These are phyloP conservation scores for Lathyrus sativus DNA, from an alignment of 306 rosid species.

Conservation along the genomic window DNA sequence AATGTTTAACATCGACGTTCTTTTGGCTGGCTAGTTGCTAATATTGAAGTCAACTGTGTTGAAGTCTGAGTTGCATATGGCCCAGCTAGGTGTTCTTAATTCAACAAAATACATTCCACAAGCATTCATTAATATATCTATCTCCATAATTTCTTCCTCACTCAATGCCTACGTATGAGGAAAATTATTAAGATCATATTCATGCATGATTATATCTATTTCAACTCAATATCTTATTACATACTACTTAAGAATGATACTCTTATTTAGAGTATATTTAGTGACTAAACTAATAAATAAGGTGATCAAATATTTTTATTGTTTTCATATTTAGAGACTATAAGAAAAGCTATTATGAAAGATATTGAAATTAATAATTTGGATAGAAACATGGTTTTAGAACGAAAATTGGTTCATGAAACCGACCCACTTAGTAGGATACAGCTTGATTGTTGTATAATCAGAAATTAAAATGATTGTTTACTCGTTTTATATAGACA, in stretches of 20 bases:
- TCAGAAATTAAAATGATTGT: neutral
- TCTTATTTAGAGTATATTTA: neutral
- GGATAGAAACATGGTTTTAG: too few species aligned
- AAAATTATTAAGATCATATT: neutral
- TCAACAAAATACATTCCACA: neutral
- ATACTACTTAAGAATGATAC: neutral
- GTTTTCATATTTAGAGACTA: too few species aligned
- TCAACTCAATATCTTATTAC: neutral
- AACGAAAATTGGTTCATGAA: too few species aligned
- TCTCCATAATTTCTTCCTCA: constrained; percentile 3
- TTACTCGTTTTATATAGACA: neutral
- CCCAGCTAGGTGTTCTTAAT: neutral
- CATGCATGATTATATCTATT: neutral
- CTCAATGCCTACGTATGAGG: neutral
- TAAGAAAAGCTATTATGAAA: too few species aligned
- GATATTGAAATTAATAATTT: too few species aligned
- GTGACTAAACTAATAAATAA: too few species aligned
- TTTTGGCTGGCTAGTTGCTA: neutral
- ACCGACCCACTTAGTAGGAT: too few species aligned
- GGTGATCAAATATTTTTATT: too few species aligned
- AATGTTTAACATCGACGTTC: constrained; percentile 21
- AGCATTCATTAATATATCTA: neutral
- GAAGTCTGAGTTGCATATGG: neutral
- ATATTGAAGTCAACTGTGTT: constrained; percentile 16
- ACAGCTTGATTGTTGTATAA: neutral